Base-by-base conservation (phyloP, 192 early-diverging fungal species). In the Rhizoclosmatium globosum region DNA sequence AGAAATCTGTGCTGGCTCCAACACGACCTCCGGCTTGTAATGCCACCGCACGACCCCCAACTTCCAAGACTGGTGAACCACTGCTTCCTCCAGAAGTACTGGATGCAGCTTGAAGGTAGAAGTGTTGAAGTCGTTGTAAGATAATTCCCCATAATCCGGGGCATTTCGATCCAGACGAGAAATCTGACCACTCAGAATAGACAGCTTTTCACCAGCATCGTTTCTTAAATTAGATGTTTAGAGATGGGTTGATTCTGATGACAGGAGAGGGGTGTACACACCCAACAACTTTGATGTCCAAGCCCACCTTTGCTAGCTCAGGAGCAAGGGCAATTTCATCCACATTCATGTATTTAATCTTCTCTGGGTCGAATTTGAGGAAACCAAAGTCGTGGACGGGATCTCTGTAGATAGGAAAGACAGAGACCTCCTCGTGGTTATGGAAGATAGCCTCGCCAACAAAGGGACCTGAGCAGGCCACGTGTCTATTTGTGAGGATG, bases 171-270 rank as follows among this genome's bases (percentile, higher is more conserved):
- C 92, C 43, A 94, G 79, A 56, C 94, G 86, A 13, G 93, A 94
- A 57, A 95, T 94, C 21, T 89, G 91, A n/a, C 94, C 94, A 3
- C 92, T 89, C 72, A 95, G 82, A 67, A 95, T 95, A 38, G 87
- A 90, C 23, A 95, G 85, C 78, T 95, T 94, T 82, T 95, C 93
- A 66, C 93, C 93, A 44, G 94, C 94, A 78, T 94, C 94, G 83
- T 94, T 94, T 78, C 90, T 71, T 23, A 15, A 31, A 31, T 31
- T 31, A 31, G 31, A 0, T 31, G 31, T 31, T 31, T 44, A 41
- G 42, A 75, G 53, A 38, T 57, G 13, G 39, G 38, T n/a, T 13
- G 39, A 65, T 13, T 23, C 17, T 65, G 11, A 11, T 38, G 39
- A n/a, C 64, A 65, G 64, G 39, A 65, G 17, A 38, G 31, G 39